Base-by-base conservation (phyloP, 1,284 basidiomycete species). In the Cryptococcus sp. region DNA sequence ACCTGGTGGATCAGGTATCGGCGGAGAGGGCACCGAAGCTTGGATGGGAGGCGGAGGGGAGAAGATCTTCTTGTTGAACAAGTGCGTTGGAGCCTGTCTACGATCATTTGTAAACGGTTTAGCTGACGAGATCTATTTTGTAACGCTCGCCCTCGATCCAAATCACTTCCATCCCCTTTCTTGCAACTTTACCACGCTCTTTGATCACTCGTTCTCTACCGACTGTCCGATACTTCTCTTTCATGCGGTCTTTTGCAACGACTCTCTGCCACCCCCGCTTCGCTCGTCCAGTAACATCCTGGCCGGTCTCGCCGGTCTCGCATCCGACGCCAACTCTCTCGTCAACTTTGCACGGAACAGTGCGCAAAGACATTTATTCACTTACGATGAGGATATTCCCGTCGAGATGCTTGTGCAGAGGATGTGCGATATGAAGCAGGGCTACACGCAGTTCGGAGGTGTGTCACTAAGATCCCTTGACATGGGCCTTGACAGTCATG, bases 381-480 rank as follows among this genome's bases (percentile, higher is more conserved):
- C 83, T 50, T 99, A 96, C 81, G 92, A 98, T 73, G 93, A 98
- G 79, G 93, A 97, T 74, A 98, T 99, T 68, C 95, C 95, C 11
- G 95, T 98, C 34, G 95, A 99, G 78, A 84, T 96, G 69, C 87
- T 99, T 56, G 90, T 93, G 20, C 93, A 98, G 77, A 84, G 89
- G 57, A 80, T 99, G 62, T 98, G 95, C 73, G 91, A 99, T 80
- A 86, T 97, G 82, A 99, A 99, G 82, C 95, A 99, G 78, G 93
- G 94, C 10, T 99, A 98, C 78, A 99, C 95, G 46, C 95, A 99
- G 75, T 96, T 87, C 64, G 95, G 95, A 81, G 94, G 93, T 89
- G n/a, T n/a, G n/a, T n/a, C n/a, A n/a, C n/a, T n/a, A n/a, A n/a
- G n/a, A n/a, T n/a, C n/a, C n/a, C n/a, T n/a, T n/a, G n/a, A n/a